Percentiles rank a stretch among this genome's conserved stretches.
Evolutionary conservation across 495 filamentous ascomycete species (phyloP).

Genomic region (Tuber calosporum): DNA sequence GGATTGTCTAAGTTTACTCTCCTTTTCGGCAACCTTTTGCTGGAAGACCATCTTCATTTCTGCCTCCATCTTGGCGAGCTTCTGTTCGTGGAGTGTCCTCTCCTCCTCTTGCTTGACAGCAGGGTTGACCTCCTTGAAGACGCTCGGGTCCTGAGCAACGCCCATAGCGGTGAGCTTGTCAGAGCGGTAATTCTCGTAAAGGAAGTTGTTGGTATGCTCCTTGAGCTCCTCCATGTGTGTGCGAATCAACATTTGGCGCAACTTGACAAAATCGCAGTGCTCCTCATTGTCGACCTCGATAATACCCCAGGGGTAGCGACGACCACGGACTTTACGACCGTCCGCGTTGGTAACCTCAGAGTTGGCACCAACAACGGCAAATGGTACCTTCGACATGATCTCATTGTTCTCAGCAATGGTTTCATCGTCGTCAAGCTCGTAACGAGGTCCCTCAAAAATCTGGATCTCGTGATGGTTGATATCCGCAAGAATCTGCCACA

Average conservation of each 20-base stretch:
- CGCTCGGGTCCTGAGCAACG: slow-evolving; percentile 93
- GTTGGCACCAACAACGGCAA: slow-evolving; percentile 95
- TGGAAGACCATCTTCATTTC: slow-evolving; percentile 99
- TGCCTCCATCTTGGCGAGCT: slow-evolving; percentile 98
- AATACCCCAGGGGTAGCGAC: slow-evolving; percentile 94
- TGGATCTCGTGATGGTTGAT: slow-evolving; percentile 94
- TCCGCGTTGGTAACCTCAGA: slow-evolving; percentile 82
- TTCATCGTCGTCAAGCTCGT: slow-evolving; percentile 98
- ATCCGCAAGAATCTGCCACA: slow-evolving; percentile 78
- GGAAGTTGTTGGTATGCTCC: slow-evolving; percentile 97
- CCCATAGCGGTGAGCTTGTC: slow-evolving; percentile 98
- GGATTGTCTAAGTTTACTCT: slow-evolving; percentile 97
- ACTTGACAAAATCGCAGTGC: slow-evolving; percentile 99
- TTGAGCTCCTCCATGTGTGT: slow-evolving; percentile 99
- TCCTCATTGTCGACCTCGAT: slow-evolving; percentile 99
- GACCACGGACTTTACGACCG: slow-evolving; percentile 91
- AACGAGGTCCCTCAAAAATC: slow-evolving; percentile 97
- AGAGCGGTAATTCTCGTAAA: slow-evolving; percentile 99
- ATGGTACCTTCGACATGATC: slow-evolving; percentile 99
- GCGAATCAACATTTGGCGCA: slow-evolving; percentile 98
- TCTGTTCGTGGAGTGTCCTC: slow-evolving; percentile 94
- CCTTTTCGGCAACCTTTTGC: slow-evolving; percentile 98
- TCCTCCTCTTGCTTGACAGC: slow-evolving; percentile 99
- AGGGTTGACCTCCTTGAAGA: slow-evolving; percentile 99
- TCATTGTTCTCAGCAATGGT: slow-evolving; percentile 99